These are phyloP conservation scores for Fragilaria crotonensis DNA, from an alignment of 108 stramenopile species.

Conservation along the genomic window DNA sequence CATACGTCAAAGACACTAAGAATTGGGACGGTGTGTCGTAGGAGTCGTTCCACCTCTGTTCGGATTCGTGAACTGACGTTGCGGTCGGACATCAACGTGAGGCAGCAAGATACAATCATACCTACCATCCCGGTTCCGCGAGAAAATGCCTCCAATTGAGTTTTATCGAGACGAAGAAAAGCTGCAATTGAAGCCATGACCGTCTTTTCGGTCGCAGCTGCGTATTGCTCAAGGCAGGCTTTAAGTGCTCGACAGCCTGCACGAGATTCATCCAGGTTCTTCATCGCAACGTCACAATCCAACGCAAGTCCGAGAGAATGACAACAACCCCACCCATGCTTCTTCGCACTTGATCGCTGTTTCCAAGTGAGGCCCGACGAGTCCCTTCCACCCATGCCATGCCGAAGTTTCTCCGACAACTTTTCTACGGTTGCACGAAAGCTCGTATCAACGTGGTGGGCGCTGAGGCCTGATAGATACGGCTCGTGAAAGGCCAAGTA, in stretches of 20 bases:
- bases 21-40: slow-evolving; percentile 12
- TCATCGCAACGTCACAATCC: not conserved
- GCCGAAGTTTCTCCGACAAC: not conserved
- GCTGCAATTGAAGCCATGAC: slow-evolving; percentile 21
- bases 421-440: not conserved
- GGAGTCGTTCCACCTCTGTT: not conserved
- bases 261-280: not conserved
- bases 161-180: slow-evolving; percentile 4
- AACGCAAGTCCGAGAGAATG: slow-evolving; percentile 28
- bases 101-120: slow-evolving; percentile 9
- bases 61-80: not conserved
- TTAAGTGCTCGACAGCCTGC: not conserved
- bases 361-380: slow-evolving; percentile 47
- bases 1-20: slow-evolving; percentile 14
- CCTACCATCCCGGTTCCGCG: slow-evolving; percentile 13
- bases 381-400: not conserved
- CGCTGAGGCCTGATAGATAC: slow-evolving; percentile 1
- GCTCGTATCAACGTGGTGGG: not conserved
- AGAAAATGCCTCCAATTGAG: not conserved
- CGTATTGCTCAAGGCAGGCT: slow-evolving; percentile 9
- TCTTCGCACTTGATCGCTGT: slow-evolving; percentile 52
- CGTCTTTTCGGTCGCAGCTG: slow-evolving; percentile 17
- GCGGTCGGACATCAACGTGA: not conserved
- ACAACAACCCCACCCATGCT: slow-evolving; percentile 73
- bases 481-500: slow-evolving; percentile 29